phyloP scores from a whole-genome alignment of 371 early-diverging fungal species.

The Actinomortierella wolfii region DNA sequence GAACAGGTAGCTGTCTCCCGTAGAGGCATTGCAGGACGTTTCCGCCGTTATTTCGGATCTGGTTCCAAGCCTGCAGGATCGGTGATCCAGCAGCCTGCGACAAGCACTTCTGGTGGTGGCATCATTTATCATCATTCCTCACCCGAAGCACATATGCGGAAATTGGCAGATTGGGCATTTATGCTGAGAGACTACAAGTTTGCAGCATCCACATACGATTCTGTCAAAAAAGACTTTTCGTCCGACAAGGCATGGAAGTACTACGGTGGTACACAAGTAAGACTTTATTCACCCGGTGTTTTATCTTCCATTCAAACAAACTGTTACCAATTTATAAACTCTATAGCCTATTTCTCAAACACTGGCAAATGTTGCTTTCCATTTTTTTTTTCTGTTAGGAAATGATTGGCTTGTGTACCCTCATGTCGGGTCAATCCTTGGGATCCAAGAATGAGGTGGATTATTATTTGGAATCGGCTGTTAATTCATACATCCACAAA shows the following conservation, averaged over 20 bases:
- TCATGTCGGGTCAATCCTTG: constrained; percentile 66
- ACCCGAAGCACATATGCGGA: constrained; percentile 90
- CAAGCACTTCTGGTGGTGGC: constrained; percentile 47
- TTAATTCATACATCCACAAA: constrained; percentile 70
- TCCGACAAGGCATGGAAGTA: constrained; percentile 85
- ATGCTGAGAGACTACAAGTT: constrained; percentile 93
- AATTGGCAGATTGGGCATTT: constrained; percentile 93
- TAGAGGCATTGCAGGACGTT: constrained; percentile 87
- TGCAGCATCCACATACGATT: constrained; percentile 88
- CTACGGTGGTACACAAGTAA: constrained; percentile 80
- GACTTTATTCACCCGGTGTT: background rate
- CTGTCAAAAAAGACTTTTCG: constrained; percentile 87
- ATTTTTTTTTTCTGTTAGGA: constrained; percentile 53
- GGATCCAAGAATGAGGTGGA: constrained; percentile 72
- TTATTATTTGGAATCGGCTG: constrained; percentile 78
- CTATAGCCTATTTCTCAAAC: constrained; percentile 12
- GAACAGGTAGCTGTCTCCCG: constrained; percentile 90
- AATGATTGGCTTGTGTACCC: constrained; percentile 87
- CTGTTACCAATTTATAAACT: background rate
- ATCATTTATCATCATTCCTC: constrained; percentile 74
- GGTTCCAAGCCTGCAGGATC: constrained; percentile 45
- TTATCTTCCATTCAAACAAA: background rate
- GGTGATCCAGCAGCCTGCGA: constrained; percentile 41
- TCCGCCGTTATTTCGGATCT: constrained; percentile 83
- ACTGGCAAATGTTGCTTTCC: background rate